Conservation (phyloP, 2,329 filamentous ascomycete species). For the Aspergillus versicolor region DNA sequence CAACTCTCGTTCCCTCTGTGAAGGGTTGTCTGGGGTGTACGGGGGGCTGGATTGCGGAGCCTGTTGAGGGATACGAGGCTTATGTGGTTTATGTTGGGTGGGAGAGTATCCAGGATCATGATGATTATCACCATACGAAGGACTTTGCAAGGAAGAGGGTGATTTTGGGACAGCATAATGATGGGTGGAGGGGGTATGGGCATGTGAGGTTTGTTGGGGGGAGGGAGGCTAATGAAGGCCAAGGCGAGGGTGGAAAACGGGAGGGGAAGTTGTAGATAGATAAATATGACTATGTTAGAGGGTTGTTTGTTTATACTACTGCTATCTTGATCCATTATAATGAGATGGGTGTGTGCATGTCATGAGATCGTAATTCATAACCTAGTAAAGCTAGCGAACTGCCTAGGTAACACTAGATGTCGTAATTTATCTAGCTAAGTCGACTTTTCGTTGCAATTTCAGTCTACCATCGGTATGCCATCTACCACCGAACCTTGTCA, state of each 20-base stretch:
- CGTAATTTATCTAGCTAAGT: too few relatives aligned
- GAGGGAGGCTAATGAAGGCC: not conserved
- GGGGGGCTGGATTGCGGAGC: slow-evolving; percentile 34
- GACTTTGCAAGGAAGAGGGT: slow-evolving; percentile 30
- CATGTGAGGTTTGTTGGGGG: slow-evolving; percentile 29
- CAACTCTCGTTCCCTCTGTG: slow-evolving; percentile 24
- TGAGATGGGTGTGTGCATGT: too few relatives aligned
- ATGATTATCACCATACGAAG: slow-evolving; percentile 36
- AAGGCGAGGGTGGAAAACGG: not conserved
- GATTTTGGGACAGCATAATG: slow-evolving; percentile 29
- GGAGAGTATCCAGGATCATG: slow-evolving; percentile 34
- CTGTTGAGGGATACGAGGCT: slow-evolving; percentile 25
- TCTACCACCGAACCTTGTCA: slow-evolving; percentile 6
- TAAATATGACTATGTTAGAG: too few relatives aligned
- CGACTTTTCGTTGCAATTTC: too few relatives aligned
- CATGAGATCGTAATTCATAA: too few relatives aligned
- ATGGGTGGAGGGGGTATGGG: slow-evolving; percentile 34
- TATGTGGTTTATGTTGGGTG: slow-evolving; percentile 39
- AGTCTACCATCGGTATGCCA: too few relatives aligned
- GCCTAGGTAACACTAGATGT: too few relatives aligned
- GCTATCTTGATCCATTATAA: too few relatives aligned
- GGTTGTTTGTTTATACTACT: too few relatives aligned
- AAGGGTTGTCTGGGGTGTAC: slow-evolving; percentile 34
- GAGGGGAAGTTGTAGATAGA: slow-evolving; percentile 13
- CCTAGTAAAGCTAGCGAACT: too few relatives aligned